Evolutionary conservation across 768 basidiomycete species (phyloP), one percentile per base, ranked within the genome.

Genomic region (Kwoniella botswanensis): DNA sequence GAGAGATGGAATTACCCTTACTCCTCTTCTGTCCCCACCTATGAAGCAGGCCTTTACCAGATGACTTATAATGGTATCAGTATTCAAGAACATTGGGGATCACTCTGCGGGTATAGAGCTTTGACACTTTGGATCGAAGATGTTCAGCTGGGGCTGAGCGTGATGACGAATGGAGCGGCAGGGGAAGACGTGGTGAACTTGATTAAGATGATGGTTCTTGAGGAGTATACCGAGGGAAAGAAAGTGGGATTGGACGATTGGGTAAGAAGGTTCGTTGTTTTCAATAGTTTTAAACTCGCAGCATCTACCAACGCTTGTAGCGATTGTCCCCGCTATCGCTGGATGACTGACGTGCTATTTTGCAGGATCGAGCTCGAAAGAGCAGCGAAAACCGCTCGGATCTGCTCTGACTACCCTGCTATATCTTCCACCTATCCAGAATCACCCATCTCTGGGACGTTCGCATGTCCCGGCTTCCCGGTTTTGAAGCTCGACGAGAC

Each of bases 1-100:
- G 60, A 62, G 5, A 21, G 12, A 42, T 62, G 29, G 35, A 62
- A 62, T 41, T 62, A 35, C 60, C 60, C 60, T 12, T 44, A 50
- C 41, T 62, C 60, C 18, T 43, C 60, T 22, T 22, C 60, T 26
- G 42, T 50, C 5, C 21, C 44, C 29, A 62, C 60, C 17, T 62
- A 62, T 42, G 60, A 42, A 15, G 60, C 60, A 11, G 60, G 42
- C 7, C 41, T 62, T 12, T 43, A 22, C 18, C 44, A 50, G n/a
- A 41, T 17, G 15, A 62, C 60, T 2, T 63, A 63, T 26, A 11
- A n/a, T 13, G 46, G 43, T 10, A 22, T 12, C 2, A 50, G 13
- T 18, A 50, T 50, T 5, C 29, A 57, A 24, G 56, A 57, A 22
- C 56, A 57, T 35, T 57, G 56, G 56, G n/a, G n/a, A 13, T 21